Conservation (phyloP, 108 stramenopile species). For the Pseudonitzschia pungens region DNA sequence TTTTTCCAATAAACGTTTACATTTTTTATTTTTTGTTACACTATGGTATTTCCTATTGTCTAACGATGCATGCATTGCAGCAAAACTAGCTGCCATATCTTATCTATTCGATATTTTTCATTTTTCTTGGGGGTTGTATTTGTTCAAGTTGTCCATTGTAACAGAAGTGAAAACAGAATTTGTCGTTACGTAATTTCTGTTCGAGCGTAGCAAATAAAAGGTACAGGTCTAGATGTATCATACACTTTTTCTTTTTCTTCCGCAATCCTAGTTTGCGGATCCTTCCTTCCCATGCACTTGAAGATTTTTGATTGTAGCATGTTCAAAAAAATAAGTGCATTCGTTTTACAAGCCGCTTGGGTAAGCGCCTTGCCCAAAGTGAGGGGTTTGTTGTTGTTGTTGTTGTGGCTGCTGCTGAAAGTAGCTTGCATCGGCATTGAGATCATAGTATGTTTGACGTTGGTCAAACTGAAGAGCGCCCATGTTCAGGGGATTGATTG, state of each 20-base stretch:
- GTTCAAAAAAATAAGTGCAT: conserved; percentile 5
- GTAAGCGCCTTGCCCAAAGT: conserved; percentile 38
- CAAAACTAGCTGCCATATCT: background rate
- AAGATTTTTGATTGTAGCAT: background rate
- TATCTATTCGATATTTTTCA: conserved; percentile 27
- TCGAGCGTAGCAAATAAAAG: conserved; percentile 6
- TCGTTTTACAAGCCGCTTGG: conserved; percentile 29
- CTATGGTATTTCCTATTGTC: conserved; percentile 28
- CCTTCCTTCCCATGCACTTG: background rate
- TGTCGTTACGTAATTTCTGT: conserved; percentile 1
- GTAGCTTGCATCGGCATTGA: conserved; percentile 31
- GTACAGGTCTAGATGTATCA: conserved; percentile 13
- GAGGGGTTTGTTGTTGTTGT: conserved; percentile 20
- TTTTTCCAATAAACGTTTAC: background rate
- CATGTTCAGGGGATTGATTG: conserved; percentile 24
- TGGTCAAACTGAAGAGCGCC: conserved; percentile 31
- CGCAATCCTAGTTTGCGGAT: background rate
- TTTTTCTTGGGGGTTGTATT: background rate
- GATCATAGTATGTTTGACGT: conserved; percentile 38
- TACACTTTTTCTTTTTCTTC: conserved; percentile 1
- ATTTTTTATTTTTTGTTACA: conserved; percentile 35
- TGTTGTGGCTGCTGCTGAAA: conserved; percentile 31
- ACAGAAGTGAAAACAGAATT: background rate
- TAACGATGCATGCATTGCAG: conserved; percentile 29
- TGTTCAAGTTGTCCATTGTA: conserved; percentile 12